phyloP scores from a whole-genome alignment of 768 basidiomycete genomes.

The Pluteus cervinus region DNA sequence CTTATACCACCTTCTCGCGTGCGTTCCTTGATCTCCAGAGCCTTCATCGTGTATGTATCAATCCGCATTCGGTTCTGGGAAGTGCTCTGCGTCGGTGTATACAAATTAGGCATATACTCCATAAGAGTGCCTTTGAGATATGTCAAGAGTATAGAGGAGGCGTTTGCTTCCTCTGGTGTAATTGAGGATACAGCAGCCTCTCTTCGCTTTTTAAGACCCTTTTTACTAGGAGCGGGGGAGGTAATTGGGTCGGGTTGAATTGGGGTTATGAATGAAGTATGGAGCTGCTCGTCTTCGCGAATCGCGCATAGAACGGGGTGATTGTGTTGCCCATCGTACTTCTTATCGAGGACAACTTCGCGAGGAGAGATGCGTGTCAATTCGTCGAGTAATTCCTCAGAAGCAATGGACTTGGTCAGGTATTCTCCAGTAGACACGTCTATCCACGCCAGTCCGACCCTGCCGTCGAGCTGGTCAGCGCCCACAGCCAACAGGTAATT shows the following conservation, averaged over 20 bases:
- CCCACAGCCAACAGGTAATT: slow-evolving; percentile 80
- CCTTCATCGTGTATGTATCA: slow-evolving; percentile 82
- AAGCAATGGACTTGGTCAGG: slow-evolving; percentile 58
- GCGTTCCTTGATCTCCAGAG: slow-evolving; percentile 79
- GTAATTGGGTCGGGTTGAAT: neutral
- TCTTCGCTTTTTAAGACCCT: too few species aligned
- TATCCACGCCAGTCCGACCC: slow-evolving; percentile 84
- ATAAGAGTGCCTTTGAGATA: slow-evolving; percentile 66
- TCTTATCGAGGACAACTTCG: slow-evolving; percentile 67
- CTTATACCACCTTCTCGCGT: slow-evolving; percentile 64
- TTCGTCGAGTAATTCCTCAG: slow-evolving; percentile 67
- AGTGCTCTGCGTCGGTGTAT: slow-evolving; percentile 51
- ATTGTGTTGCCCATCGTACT: slow-evolving; percentile 24
- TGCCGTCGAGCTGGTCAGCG: slow-evolving; percentile 10
- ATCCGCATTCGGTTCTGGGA: slow-evolving; percentile 71
- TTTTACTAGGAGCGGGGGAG: too few species aligned
- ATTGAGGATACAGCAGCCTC: too few species aligned
- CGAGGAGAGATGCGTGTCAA: slow-evolving; percentile 74
- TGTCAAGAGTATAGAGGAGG: slow-evolving; percentile 55
- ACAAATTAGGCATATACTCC: slow-evolving; percentile 70
- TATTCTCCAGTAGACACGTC: slow-evolving; percentile 95
- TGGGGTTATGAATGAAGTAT: neutral
- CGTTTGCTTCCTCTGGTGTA: slow-evolving; percentile 41
- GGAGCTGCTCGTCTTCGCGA: slow-evolving; percentile 33
- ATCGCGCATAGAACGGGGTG: slow-evolving; percentile 46